phyloP scores from a whole-genome alignment of 1,284 basidiomycete genomes.

The Cutaneotrichosporon curvatum region DNA sequence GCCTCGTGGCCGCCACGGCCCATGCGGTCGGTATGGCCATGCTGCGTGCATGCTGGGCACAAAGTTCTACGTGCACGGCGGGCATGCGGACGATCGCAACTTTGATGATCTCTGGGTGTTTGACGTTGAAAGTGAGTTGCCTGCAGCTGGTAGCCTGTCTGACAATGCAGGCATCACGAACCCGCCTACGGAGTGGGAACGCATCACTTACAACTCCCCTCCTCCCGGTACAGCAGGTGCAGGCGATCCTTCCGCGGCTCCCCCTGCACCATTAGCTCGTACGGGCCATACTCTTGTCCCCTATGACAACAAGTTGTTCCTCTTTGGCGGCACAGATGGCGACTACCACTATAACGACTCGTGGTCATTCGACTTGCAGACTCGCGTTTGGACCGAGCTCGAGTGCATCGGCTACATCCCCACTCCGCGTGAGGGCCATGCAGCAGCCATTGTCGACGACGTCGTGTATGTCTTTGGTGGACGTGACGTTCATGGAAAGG shows the following conservation, averaged over 20 bases:
- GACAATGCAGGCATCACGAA: no score
- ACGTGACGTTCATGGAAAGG: conserved; percentile 92
- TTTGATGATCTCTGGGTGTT: conserved; percentile 96
- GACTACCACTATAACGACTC: conserved; percentile 99
- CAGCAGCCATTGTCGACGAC: conserved; percentile 92
- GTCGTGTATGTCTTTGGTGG: conserved; percentile 98
- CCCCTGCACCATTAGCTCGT: conserved; percentile 49
- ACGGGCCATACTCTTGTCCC: conserved; percentile 91
- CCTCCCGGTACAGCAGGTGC: no score
- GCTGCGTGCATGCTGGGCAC: conserved; percentile 87
- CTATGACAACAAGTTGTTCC: conserved; percentile 73
- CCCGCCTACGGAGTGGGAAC: conserved; percentile 63
- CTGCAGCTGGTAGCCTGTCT: background rate
- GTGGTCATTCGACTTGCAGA: conserved; percentile 85
- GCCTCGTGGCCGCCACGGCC: no score
- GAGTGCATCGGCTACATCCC: conserved; percentile 97
- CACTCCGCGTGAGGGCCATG: conserved; percentile 91
- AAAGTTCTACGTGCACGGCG: conserved; percentile 91
- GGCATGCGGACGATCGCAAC: conserved; percentile 93
- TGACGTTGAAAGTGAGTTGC: conserved; percentile 76
- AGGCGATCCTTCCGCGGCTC: no score
- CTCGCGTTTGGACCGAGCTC: conserved; percentile 82
- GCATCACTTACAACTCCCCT: conserved; percentile 10
- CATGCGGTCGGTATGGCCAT: conserved; percentile 90
- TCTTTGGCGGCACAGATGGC: conserved; percentile 98